Evolutionary conservation across 2,329 filamentous ascomycete genomes (phyloP).

Genomic region (Nemania serpens): DNA sequence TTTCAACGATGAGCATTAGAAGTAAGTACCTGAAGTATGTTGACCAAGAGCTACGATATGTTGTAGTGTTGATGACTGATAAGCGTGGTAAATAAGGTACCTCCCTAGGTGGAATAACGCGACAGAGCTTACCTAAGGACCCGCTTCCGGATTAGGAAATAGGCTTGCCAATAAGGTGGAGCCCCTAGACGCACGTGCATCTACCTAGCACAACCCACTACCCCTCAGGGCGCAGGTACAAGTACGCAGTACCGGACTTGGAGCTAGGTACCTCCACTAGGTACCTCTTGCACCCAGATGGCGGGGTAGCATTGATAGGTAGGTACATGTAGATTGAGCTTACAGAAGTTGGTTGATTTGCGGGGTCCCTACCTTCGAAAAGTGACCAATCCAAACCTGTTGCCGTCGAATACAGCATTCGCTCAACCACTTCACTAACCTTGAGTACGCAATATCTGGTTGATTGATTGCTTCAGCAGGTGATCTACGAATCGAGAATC

Average conservation of each 20-base stretch:
- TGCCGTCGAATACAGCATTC: neutral
- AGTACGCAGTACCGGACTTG: neutral
- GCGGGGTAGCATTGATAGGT: neutral
- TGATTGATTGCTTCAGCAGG: neutral
- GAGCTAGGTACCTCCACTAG: too few species aligned
- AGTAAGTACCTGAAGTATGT: too few species aligned
- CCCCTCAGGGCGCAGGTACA: neutral
- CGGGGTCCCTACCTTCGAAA: neutral
- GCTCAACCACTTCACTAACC: too few species aligned
- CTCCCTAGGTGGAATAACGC: too few species aligned
- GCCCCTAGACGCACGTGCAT: constrained; percentile 2
- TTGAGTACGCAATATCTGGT: neutral
- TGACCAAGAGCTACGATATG: too few species aligned
- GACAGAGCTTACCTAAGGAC: neutral
- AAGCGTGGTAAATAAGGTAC: too few species aligned
- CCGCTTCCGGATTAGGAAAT: constrained; percentile 10
- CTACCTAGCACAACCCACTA: neutral
- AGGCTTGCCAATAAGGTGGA: constrained; percentile 14
- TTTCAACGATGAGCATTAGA: too few species aligned
- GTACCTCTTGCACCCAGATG: neutral
- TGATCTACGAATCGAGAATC: neutral
- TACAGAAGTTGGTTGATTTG: too few species aligned
- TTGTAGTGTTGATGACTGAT: too few species aligned
- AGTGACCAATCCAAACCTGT: neutral
- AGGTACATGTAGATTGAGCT: neutral